Percentiles rank a stretch among this genome's conserved stretches.
Conservation (phyloP, 805 yeast species). For the Nakazawaea ambrosiae region DNA sequence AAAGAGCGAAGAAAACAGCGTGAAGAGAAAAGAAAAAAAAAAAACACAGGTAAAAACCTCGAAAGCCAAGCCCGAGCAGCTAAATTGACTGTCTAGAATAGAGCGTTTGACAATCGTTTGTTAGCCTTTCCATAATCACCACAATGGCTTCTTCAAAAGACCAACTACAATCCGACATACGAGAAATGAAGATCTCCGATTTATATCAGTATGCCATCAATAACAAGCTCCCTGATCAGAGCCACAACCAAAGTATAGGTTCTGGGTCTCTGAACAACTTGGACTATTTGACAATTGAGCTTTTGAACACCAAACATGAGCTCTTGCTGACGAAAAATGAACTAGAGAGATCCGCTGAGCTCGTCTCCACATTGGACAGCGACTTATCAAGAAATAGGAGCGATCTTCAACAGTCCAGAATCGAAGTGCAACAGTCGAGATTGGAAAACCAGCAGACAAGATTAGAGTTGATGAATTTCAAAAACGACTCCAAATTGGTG, state of each 20-base stretch:
- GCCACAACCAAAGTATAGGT: background rate
- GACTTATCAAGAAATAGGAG: slow-evolving; percentile 7
- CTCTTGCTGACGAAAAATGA: slow-evolving; percentile 3
- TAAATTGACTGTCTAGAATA: no score
- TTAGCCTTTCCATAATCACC: no score
- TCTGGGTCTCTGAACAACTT: background rate
- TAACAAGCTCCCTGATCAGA: background rate
- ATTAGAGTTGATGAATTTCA: slow-evolving; percentile 9
- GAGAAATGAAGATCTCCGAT: slow-evolving; percentile 5
- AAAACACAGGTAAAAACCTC: no score
- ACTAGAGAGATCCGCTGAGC: slow-evolving; percentile 1
- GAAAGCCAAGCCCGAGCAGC: no score
- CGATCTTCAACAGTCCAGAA: slow-evolving; percentile 10
- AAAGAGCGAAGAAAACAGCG: no score
- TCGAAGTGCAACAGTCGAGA: slow-evolving; percentile 10
- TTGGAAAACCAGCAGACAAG: slow-evolving; percentile 11
- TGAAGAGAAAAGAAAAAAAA: no score
- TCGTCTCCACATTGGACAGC: slow-evolving; percentile 2
- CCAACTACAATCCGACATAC: background rate
- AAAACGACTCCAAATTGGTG: slow-evolving; percentile 6
- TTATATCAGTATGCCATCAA: slow-evolving; percentile 1
- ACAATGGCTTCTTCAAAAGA: background rate
- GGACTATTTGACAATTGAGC: background rate
- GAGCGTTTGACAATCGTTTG: no score
- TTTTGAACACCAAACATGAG: background rate